phyloP scores from a whole-genome alignment of 2,329 filamentous ascomycete species.

The Aspergillus fumigatus region DNA sequence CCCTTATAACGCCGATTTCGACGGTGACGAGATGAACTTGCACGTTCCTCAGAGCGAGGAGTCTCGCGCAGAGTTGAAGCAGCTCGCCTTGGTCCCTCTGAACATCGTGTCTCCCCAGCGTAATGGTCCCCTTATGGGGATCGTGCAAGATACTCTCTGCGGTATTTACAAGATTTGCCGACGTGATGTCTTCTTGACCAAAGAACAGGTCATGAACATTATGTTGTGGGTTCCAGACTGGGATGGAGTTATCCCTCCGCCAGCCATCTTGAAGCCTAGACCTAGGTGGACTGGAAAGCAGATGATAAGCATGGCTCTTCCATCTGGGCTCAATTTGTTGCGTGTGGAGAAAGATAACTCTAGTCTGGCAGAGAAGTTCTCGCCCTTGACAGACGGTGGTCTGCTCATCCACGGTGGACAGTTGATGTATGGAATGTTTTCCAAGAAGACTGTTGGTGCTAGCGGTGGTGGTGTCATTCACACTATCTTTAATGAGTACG shows the following conservation, averaged over 20 bases:
- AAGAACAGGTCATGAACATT: slow-evolving; percentile 91
- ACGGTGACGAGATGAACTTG: slow-evolving; percentile 99
- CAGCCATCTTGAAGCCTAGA: slow-evolving; percentile 87
- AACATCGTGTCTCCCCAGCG: slow-evolving; percentile 98
- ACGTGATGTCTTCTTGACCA: slow-evolving; percentile 83
- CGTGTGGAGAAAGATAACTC: slow-evolving; percentile 60
- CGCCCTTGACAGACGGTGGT: slow-evolving; percentile 69
- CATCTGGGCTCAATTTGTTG: slow-evolving; percentile 74
- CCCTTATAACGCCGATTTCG: slow-evolving; percentile 99
- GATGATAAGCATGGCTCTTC: slow-evolving; percentile 89
- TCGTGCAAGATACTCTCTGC: slow-evolving; percentile 94
- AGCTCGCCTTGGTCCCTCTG: slow-evolving; percentile 94
- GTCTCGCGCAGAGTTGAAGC: slow-evolving; percentile 86
- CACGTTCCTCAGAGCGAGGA: slow-evolving; percentile 98
- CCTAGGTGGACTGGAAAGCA: slow-evolving; percentile 98
- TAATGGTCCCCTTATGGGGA: slow-evolving; percentile 98
- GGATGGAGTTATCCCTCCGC: slow-evolving; percentile 90
- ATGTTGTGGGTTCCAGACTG: slow-evolving; percentile 97
- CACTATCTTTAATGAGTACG: slow-evolving; percentile 92
- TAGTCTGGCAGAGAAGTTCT: slow-evolving; percentile 49
- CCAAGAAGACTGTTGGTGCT: slow-evolving; percentile 92
- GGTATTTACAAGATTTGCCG: slow-evolving; percentile 96
- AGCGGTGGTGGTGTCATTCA: slow-evolving; percentile 88
- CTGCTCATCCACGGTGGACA: slow-evolving; percentile 81
- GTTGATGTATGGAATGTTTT: slow-evolving; percentile 82